Conservation (phyloP, 331 rosid genomes). For the Pyracantha coccinea region DNA sequence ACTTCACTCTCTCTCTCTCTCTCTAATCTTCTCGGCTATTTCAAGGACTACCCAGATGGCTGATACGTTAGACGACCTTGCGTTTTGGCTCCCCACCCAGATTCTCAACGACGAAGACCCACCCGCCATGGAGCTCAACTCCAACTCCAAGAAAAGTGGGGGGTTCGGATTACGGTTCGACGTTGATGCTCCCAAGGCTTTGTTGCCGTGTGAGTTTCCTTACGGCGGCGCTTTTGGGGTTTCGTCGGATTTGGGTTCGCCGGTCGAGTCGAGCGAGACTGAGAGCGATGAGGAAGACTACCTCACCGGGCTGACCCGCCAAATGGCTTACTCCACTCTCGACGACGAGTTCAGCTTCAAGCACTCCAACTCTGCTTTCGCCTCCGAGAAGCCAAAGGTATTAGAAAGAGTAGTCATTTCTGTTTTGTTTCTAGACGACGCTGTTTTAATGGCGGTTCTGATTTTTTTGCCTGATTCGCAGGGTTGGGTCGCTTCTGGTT, state of each 20-base stretch:
- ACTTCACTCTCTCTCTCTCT: not conserved
- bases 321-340: constrained; percentile 37
- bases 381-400: constrained; percentile 29
- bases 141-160: not conserved
- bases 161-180: not conserved
- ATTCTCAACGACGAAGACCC: constrained; percentile 28
- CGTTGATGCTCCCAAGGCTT: not conserved
- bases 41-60: constrained; percentile 29
- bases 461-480: not conserved
- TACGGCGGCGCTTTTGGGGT: constrained; percentile 18
- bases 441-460: not conserved
- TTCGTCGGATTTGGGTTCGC: constrained; percentile 42
- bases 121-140: not conserved
- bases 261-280: constrained; percentile 66
- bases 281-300: constrained; percentile 82
- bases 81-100: constrained; percentile 78
- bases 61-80: constrained; percentile 54
- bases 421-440: not conserved
- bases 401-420: not conserved
- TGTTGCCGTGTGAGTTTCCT: constrained; percentile 33
- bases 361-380: not conserved
- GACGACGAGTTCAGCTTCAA: constrained; percentile 1
- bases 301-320: constrained; percentile 46
- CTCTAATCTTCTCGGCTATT: not conserved
- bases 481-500: constrained; percentile 39